Base-by-base conservation (phyloP, 495 filamentous ascomycete genomes). In the Penicillium angulare region DNA sequence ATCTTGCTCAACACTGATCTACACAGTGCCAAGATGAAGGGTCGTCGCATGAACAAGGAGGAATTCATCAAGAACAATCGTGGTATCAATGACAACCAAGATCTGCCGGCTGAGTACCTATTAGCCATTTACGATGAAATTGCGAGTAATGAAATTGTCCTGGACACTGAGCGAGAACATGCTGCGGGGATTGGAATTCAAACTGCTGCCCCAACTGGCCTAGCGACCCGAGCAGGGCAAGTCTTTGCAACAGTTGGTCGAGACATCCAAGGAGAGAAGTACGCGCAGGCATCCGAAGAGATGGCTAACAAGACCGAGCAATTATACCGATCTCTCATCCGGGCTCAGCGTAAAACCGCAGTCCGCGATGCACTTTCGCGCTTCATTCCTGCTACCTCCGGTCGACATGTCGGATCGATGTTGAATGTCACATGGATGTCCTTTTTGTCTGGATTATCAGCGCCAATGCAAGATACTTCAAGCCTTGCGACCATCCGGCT, bases 401-500 rank as follows among this genome's bases (percentile, higher is more conserved):
- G 88, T 64, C 92, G 87, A 53, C 93, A 99, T 69, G 87, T 95
- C 43, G 93, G 93, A 0, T 91, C 93, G 3, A 99, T 99, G 92
- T 99, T 99, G 57, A 92, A 97, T 56, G 92, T 96, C 13, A 95
- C 89, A 0, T 99, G 93, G 93, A 99, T 97, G 92, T 93, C 92
- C 16, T 95, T 96, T 70, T 85, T 97, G 61, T 96, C 90, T 8
- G 90, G 90, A 0, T 78, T 97, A 21, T 96, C 93, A 3, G 90
- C 88, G 22, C 84, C 90, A 50, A 90, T 90, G 68, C 92, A 96
- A 59, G 89, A 92, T 62, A 88, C 89, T 0, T 87, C 95, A 45
- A 93, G 96, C 63, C 76, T 96, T 16, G 89, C 96, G 58, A 88
- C 89, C 16, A 91, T 97, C 62, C 86, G 83, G 61, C 71, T 95